Base-by-base conservation (phyloP, 1,284 basidiomycete genomes). In the Malassezia dermatis region DNA sequence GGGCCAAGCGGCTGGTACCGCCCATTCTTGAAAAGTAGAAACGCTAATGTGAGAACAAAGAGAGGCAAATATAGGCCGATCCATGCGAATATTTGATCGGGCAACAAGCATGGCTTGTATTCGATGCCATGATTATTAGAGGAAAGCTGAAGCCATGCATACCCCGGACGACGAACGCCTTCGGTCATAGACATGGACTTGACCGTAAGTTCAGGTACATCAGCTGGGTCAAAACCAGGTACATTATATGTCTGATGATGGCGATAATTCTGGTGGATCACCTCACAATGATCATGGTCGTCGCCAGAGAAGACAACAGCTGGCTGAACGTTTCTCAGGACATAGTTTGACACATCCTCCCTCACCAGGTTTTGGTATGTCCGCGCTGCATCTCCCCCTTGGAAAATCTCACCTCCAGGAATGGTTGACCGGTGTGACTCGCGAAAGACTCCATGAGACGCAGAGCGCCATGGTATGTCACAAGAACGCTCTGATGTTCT, bases 271-370 rank as follows among this genome's bases (percentile, higher is more conserved):
- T 6, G n/a, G 48, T 70, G 67, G 2, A 63, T 50, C 24, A 57
- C 52, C 32, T 70, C 66, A 53, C 67, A 70, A 40, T 70, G 66
- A 39, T 70, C 66, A 50, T 70, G 67, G 41, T 70, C 66, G 26
- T 70, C 66, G 11, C 67, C 67, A 37, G 62, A 63, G 47, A 70
- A 70, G 0, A 70, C 58, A 0, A 57, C 53, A 17, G 56, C 49
- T 0, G 66, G 66, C 27, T 63, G 51, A 31, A 68, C 56, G 1
- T 46, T 32, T 12, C 46, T 34, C 8, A 70, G 48, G 24, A 70
- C 48, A 58, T 64, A 70, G 12, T 51, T 26, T 0, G 63, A 53
- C 1, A 69, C 59, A 17, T 60, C 58, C 2, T 39, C 12, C 8
- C 55, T 52, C 5, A 70, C 53, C 47, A 63, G 51, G 51, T 69